These are phyloP conservation scores for Gillenia trifoliata DNA, from an alignment of 306 rosid species.

Conservation along the genomic window DNA sequence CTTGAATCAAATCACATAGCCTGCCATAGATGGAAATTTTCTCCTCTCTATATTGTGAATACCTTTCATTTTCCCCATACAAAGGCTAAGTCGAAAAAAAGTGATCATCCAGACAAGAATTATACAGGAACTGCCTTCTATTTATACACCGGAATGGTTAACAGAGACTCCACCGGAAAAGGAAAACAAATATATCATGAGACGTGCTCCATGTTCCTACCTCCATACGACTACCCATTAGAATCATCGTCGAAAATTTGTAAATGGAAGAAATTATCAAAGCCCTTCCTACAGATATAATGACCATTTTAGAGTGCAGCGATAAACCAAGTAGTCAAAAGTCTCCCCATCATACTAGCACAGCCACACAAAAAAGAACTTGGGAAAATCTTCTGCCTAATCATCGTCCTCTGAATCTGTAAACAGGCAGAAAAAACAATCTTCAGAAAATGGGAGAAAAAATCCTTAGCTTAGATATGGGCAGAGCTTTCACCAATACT, in stretches of 20 bases:
- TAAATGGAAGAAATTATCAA: conserved; percentile 27
- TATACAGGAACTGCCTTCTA: conserved; percentile 57
- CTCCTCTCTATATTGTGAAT: conserved; percentile 11
- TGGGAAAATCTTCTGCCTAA: conserved; percentile 36
- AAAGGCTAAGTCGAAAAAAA: conserved; percentile 19
- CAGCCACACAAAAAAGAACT: conserved; percentile 24
- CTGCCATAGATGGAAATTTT: background rate
- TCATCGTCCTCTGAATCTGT: conserved; percentile 97
- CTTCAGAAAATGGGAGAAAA: conserved; percentile 14
- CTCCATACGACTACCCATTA: conserved; percentile 31
- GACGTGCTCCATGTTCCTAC: conserved; percentile 25
- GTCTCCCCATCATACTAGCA: conserved; percentile 35
- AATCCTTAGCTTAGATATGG: background rate
- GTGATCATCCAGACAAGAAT: conserved; percentile 30
- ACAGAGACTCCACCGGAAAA: conserved; percentile 6
- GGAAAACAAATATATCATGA: conserved; percentile 14
- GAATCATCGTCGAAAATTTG: too few species aligned
- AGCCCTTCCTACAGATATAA: conserved; percentile 31
- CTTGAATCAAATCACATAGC: background rate
- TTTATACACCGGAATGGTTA: conserved; percentile 50
- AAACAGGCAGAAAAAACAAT: conserved; percentile 3
- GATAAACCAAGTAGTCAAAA: conserved; percentile 36
- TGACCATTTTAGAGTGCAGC: conserved; percentile 27
- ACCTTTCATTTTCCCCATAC: conserved; percentile 26
- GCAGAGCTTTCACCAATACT: background rate